Base-by-base conservation (phyloP, 1,139 yeast genomes). In the Sugiyamaella neomexicana region DNA sequence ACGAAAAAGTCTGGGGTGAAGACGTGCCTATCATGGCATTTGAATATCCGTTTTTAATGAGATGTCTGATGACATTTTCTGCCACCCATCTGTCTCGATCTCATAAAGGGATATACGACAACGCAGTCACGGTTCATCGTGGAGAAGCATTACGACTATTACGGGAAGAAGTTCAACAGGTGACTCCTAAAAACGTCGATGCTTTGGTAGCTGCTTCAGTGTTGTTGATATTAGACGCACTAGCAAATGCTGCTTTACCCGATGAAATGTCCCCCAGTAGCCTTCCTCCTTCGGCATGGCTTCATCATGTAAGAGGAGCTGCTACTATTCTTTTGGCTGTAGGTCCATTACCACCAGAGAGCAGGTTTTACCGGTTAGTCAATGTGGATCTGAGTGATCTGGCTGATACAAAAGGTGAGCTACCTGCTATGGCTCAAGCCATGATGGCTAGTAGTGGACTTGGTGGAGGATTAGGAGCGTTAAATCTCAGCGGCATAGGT, bases 281-380 rank as follows among this genome's bases (percentile, higher is more conserved):
- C 4, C 73, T 90, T 53, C 96, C 97, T 1, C 93, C 97, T 1
- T 85, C 93, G 6, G 96, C 97, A 0, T 91, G 98, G 98, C 85
- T 91, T 55, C 93, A 89, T 75, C 97, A 91, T 67, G 97, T 91
- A 12, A 88, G 95, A 64, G 98, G 97, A 20, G 97, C 97, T 0
- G 97, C 97, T 3, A 91, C 97, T 0, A 91, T 91, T 48, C 75
- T 91, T 55, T 87, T 96, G 0, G 96, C 97, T 0, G 96, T 90
- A 13, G 90, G 97, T 88, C 97, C 97, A 2, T 75, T 90, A 53
- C 89, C 95, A 13, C 91, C 87, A 60, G 78, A 83, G 16, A 66
- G 72, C n/a, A 60, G 70, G 53, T 72, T 72, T 58, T 71, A 65
- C 59, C 59, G 66, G 39, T 62, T 71, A 50, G 68, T 72, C 50